Conservation (phyloP, 257 asterid genomes). For the Sherardia arvensis region DNA sequence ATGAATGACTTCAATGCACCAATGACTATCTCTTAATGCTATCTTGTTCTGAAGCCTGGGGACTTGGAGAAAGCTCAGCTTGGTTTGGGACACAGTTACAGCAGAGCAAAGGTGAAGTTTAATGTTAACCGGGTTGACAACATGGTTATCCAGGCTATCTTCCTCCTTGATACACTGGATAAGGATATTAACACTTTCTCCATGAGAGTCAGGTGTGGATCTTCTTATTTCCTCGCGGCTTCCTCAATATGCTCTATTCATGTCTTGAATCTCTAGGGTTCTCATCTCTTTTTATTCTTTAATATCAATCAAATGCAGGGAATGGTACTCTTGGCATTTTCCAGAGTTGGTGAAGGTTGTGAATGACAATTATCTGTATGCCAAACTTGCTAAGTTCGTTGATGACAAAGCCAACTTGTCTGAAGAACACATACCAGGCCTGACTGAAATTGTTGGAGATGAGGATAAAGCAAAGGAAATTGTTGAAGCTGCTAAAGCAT, state of each 20-base stretch:
- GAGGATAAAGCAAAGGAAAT: constrained; percentile 96
- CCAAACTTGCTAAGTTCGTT: constrained; percentile 74
- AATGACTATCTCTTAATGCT: neutral
- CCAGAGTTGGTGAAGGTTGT: constrained; percentile 85
- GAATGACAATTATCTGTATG: constrained; percentile 83
- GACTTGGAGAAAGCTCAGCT: constrained; percentile 96
- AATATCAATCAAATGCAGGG: constrained; percentile 39
- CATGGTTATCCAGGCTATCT: constrained; percentile 96
- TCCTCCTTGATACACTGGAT: constrained; percentile 89
- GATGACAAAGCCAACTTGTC: constrained; percentile 73
- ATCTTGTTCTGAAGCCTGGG: constrained; percentile 41
- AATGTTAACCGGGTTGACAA: constrained; percentile 95
- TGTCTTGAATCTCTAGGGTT: neutral
- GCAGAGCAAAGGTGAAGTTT: constrained; percentile 95
- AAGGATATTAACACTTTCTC: constrained; percentile 87
- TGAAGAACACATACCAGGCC: constrained; percentile 51
- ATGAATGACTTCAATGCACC: neutral
- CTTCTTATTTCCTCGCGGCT: neutral
- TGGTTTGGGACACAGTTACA: constrained; percentile 90
- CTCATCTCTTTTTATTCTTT: neutral
- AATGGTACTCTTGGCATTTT: constrained; percentile 99
- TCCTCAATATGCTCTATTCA: neutral
- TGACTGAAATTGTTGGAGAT: constrained; percentile 76
- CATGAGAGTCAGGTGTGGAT: constrained; percentile 84
- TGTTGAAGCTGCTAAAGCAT: constrained; percentile 93